Percentiles rank a stretch among this genome's conserved stretches.
phyloP scores from a whole-genome alignment of 371 early-diverging fungal species.

The Circinella minor region DNA sequence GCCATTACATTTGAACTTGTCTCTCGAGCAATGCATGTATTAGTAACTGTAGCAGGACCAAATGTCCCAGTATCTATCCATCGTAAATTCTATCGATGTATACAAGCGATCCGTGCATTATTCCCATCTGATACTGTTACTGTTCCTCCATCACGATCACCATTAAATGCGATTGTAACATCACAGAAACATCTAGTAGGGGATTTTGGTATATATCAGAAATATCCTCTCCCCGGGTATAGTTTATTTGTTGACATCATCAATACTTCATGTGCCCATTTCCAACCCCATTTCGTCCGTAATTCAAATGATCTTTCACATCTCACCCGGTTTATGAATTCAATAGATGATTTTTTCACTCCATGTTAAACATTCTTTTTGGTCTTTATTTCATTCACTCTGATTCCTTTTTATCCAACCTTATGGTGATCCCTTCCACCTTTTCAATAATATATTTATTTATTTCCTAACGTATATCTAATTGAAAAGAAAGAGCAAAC shows the following conservation, averaged over 20 bases:
- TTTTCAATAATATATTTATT: too few species aligned
- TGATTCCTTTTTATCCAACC: too few species aligned
- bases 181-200: not conserved
- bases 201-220: not conserved
- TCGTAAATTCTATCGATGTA: not conserved
- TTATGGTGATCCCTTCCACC: too few species aligned
- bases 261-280: conserved; percentile 1
- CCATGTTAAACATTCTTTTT: too few species aligned
- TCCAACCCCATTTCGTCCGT: not conserved
- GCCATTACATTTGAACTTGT: not conserved
- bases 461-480: too few species aligned
- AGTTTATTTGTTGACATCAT: conserved; percentile 5
- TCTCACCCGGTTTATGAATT: not conserved
- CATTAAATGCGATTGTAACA: not conserved
- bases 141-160: conserved; percentile 8
- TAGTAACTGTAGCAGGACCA: not conserved
- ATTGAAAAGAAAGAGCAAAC: too few species aligned
- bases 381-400: too few species aligned
- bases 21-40: not conserved
- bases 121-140: conserved; percentile 2
- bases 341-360: not conserved
- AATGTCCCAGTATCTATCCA: not conserved
- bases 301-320: not conserved
- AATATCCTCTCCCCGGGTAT: conserved; percentile 9
- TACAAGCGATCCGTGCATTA: not conserved